Conservation (phyloP, 164 flowering plant genomes). For the Sextonia rubra region DNA sequence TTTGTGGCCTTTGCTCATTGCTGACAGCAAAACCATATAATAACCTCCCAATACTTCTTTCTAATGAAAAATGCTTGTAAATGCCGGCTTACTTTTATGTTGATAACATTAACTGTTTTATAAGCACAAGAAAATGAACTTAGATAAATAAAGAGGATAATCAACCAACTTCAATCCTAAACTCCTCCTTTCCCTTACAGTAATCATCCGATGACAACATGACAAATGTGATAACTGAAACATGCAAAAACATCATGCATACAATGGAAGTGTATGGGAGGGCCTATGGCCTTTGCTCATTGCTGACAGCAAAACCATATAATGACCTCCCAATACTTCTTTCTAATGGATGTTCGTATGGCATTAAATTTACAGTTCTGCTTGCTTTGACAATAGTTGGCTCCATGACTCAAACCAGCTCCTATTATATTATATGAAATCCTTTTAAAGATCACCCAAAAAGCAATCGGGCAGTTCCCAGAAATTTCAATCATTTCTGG, state of each 20-base stretch:
- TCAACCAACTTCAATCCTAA: not conserved
- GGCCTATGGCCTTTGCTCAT: too few relatives aligned
- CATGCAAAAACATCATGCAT: too few relatives aligned
- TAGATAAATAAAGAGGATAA: not conserved
- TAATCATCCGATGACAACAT: not conserved
- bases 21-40: not conserved
- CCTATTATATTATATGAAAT: not conserved
- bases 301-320: constrained; percentile 1
- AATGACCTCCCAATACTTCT: not conserved
- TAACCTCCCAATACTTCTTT: not conserved
- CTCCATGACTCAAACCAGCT: not conserved
- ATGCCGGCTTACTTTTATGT: too few relatives aligned
- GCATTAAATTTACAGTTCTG: not conserved
- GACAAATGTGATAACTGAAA: not conserved
- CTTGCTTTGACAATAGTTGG: not conserved
- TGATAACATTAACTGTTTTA: too few relatives aligned
- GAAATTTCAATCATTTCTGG: constrained; percentile 17
- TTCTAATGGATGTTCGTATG: not conserved
- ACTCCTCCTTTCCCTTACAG: not conserved
- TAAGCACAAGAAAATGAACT: not conserved
- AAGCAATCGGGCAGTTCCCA: not conserved
- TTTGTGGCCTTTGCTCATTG: too few relatives aligned
- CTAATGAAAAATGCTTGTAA: too few relatives aligned
- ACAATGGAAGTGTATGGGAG: too few relatives aligned
- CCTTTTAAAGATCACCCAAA: not conserved